Conservation (phyloP, 108 stramenopile genomes). For the Cyclostephanos tholiformis region DNA sequence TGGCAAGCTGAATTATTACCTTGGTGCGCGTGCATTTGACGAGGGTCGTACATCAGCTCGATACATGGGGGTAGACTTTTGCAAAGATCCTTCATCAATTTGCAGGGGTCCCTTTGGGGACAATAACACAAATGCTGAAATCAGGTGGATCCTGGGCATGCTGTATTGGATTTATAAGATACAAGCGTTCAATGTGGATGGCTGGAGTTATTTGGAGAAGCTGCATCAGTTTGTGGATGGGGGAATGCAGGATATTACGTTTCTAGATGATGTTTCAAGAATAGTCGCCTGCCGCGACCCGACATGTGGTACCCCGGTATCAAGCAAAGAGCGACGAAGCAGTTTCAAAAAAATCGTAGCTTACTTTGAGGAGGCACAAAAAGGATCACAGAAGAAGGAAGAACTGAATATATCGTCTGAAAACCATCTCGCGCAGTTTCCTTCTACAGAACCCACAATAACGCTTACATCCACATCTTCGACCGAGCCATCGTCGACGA, state of each 20-base stretch:
- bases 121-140: constrained; percentile 35
- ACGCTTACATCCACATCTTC: background rate
- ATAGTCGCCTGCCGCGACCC: constrained; percentile 45
- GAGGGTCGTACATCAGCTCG: constrained; percentile 35
- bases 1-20: constrained; percentile 47
- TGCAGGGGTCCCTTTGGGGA: constrained; percentile 30
- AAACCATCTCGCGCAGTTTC: constrained; percentile 8
- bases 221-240: constrained; percentile 43
- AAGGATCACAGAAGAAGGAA: background rate
- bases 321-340: constrained; percentile 17
- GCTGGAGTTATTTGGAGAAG: constrained; percentile 40
- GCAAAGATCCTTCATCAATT: constrained; percentile 43
- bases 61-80: constrained; percentile 43
- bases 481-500: background rate
- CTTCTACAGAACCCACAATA: constrained; percentile 4
- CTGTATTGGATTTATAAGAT: constrained; percentile 42
- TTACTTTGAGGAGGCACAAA: constrained; percentile 34
- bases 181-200: constrained; percentile 37
- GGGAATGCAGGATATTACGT: constrained; percentile 26
- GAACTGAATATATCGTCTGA: background rate
- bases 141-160: constrained; percentile 46
- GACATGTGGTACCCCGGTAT: constrained; percentile 31
- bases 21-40: constrained; percentile 29
- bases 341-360: constrained; percentile 33
- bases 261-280: constrained; percentile 44